Evolutionary conservation across 352 stramenopile genomes (phyloP).

Genomic region (Phytophthora pini): DNA sequence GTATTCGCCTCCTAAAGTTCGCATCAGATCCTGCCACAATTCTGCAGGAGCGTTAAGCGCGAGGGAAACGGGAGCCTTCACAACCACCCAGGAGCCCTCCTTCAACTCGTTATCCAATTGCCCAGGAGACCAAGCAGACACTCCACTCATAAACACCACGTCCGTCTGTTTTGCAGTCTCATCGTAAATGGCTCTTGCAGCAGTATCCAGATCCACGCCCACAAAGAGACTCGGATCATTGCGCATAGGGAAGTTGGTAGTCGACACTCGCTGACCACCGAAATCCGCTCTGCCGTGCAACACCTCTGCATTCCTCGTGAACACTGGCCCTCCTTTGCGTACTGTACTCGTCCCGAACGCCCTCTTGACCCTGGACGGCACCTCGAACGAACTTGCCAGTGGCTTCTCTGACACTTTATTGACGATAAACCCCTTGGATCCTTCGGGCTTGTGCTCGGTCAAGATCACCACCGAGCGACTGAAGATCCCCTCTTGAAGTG

Average conservation of each 20-base stretch:
- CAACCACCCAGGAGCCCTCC: constrained; percentile 74
- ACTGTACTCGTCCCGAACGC: constrained; percentile 72
- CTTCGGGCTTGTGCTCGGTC: constrained; percentile 64
- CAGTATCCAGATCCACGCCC: constrained; percentile 69
- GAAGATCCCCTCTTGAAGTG: constrained; percentile 76
- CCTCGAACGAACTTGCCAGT: constrained; percentile 63
- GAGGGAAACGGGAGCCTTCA: constrained; percentile 74
- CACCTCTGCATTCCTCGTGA: constrained; percentile 68
- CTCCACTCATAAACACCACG: constrained; percentile 81
- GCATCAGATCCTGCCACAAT: constrained; percentile 79
- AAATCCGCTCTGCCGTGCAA: constrained; percentile 66
- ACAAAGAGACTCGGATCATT: constrained; percentile 64
- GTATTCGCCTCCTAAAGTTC: constrained; percentile 71
- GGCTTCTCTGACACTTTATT: constrained; percentile 67
- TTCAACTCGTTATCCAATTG: constrained; percentile 79
- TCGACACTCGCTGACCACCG: constrained; percentile 58
- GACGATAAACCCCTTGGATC: constrained; percentile 79
- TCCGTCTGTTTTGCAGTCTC: constrained; percentile 61
- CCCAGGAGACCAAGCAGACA: constrained; percentile 71
- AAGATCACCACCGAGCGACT: constrained; percentile 77
- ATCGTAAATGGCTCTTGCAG: constrained; percentile 62
- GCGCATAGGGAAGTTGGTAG: constrained; percentile 53
- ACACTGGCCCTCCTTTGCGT: constrained; percentile 66
- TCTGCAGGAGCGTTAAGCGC: constrained; percentile 69
- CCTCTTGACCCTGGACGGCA: constrained; percentile 61